Percentiles rank a stretch among this genome's conserved stretches.
These are phyloP conservation scores for Cystofilobasidium macerans DNA, from an alignment of 768 basidiomycete genomes.

Conservation along the genomic window DNA sequence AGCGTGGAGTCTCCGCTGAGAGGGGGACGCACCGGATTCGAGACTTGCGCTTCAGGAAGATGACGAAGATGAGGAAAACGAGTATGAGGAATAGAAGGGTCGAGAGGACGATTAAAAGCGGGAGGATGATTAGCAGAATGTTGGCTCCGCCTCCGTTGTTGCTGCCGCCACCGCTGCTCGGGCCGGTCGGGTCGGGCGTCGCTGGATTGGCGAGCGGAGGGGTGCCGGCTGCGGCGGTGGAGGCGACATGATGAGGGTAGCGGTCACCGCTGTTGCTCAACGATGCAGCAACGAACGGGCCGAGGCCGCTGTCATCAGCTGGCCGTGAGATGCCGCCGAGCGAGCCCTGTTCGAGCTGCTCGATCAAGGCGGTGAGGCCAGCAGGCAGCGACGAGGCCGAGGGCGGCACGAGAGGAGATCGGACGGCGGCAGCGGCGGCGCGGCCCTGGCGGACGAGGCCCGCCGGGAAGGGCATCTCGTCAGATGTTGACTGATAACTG, in stretches of 20 bases:
- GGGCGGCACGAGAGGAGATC: too few species aligned
- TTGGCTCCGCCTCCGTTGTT: slow-evolving; percentile 32
- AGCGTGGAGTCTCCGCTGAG: too few species aligned
- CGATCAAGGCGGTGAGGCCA: not conserved
- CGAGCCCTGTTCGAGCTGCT: not conserved
- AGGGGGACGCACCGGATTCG: slow-evolving; percentile 32
- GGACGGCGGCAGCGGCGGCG: too few species aligned
- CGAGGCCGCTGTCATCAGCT: too few species aligned
- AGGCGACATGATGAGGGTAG: not conserved
- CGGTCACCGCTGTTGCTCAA: not conserved
- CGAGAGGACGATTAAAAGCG: slow-evolving; percentile 83
- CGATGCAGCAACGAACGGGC: too few species aligned
- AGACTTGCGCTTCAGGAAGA: slow-evolving; percentile 49
- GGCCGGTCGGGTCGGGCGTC: not conserved
- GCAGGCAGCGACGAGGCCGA: too few species aligned
- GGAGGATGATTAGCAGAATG: slow-evolving; percentile 74
- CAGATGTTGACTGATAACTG: too few species aligned
- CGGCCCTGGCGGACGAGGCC: too few species aligned
- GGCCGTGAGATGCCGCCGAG: too few species aligned
- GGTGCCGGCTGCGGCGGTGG: not conserved
- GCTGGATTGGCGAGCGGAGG: not conserved
- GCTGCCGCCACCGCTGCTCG: too few species aligned
- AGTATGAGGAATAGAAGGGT: slow-evolving; percentile 87
- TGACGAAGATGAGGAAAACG: slow-evolving; percentile 77
- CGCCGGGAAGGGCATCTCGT: too few species aligned